Evolutionary conservation across 192 early-diverging fungal species (phyloP).

Genomic region (Pecoramyces ruminantium): DNA sequence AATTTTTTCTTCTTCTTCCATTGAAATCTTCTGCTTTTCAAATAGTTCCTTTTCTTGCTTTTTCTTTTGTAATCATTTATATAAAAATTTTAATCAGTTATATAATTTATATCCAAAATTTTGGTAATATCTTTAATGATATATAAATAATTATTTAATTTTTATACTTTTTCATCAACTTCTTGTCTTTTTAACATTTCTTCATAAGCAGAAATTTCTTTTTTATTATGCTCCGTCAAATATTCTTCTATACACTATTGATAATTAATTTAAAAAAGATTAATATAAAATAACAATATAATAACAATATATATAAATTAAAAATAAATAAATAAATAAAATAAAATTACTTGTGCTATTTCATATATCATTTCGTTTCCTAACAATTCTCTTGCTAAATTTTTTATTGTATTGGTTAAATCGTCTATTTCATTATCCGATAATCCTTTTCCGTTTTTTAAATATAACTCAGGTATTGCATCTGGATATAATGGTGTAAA

Average conservation of each 20-base stretch:
- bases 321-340: not conserved
- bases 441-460: not conserved
- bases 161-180: not conserved
- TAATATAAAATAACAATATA: no score
- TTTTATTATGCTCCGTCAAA: not conserved
- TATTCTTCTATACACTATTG: not conserved
- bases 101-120: no score
- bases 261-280: not conserved
- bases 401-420: not conserved
- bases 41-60: no score
- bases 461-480: not conserved
- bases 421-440: not conserved
- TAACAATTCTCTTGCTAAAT: not conserved
- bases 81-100: no score
- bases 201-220: not conserved
- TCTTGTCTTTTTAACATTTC: not conserved
- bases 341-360: not conserved
- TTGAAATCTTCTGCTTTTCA: no score
- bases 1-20: no score
- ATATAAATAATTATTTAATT: no score
- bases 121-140: no score
- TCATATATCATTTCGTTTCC: not conserved
- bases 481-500: not conserved
- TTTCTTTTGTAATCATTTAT: no score
- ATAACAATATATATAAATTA: not conserved